phyloP scores from a whole-genome alignment of 1,139 yeast species.

The Geotrichum fermentans region DNA sequence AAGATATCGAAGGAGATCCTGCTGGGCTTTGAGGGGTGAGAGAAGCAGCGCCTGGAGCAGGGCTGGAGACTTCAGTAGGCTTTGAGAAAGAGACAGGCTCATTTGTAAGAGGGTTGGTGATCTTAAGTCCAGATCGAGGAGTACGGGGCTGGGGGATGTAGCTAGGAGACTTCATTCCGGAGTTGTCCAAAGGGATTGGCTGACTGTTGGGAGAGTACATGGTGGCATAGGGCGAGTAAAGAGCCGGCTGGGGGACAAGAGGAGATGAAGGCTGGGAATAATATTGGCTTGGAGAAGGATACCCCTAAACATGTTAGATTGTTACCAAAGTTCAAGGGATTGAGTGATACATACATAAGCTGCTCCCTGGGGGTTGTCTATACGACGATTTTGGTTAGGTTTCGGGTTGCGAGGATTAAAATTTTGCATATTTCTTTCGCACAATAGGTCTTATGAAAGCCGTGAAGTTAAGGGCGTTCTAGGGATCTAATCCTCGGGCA shows the following conservation, averaged over 20 bases:
- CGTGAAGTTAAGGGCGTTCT: background rate
- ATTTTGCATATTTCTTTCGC: slow-evolving; percentile 11
- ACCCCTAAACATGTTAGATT: slow-evolving; percentile 6
- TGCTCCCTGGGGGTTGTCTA: slow-evolving; percentile 12
- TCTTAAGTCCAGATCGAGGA: slow-evolving; percentile 17
- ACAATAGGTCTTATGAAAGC: background rate
- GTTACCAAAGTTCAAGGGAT: background rate
- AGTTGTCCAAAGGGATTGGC: slow-evolving; percentile 13
- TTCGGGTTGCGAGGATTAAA: slow-evolving; percentile 17
- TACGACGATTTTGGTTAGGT: slow-evolving; percentile 12
- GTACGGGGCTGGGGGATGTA: slow-evolving; percentile 18
- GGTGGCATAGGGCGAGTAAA: slow-evolving; percentile 13
- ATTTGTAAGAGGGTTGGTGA: slow-evolving; percentile 21
- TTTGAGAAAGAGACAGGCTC: slow-evolving; percentile 20
- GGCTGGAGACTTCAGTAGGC: slow-evolving; percentile 14
- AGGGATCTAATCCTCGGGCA: too few species aligned
- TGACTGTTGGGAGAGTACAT: slow-evolving; percentile 17
- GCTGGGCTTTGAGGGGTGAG: slow-evolving; percentile 17
- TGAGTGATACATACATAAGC: slow-evolving; percentile 4
- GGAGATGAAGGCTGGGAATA: slow-evolving; percentile 12
- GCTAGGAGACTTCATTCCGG: slow-evolving; percentile 15
- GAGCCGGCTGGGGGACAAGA: slow-evolving; percentile 7
- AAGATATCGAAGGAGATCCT: slow-evolving; percentile 20
- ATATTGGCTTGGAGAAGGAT: slow-evolving; percentile 13
- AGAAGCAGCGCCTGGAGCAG: slow-evolving; percentile 15